A percentile compares a stretch with the other conserved stretches of the same genome.
Evolutionary conservation across 2,329 filamentous ascomycete species (phyloP).

Genomic region (Xylaria sp.): DNA sequence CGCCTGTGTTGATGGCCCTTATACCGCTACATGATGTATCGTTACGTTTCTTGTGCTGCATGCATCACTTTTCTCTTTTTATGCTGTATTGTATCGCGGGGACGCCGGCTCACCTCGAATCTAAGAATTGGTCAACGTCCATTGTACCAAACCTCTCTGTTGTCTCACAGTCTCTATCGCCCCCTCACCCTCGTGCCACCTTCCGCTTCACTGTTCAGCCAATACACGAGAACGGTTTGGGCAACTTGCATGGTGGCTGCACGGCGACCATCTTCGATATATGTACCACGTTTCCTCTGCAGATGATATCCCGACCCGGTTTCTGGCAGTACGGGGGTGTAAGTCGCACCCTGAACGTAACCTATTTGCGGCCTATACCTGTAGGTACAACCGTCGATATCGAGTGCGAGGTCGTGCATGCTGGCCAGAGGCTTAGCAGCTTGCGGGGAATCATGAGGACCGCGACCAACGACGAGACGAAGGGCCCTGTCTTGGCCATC

Average conservation of each 20-base stretch:
- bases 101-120: constrained; percentile 1
- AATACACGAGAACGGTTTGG: constrained; percentile 63
- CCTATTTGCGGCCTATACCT: constrained; percentile 72
- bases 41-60: constrained; percentile 6
- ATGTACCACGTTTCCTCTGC: constrained; percentile 69
- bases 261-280: constrained; percentile 75
- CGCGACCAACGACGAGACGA: constrained; percentile 50
- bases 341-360: constrained; percentile 72
- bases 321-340: constrained; percentile 73
- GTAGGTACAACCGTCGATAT: constrained; percentile 58
- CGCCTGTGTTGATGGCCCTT: not conserved
- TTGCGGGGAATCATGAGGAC: constrained; percentile 60
- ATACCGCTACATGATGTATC: not conserved
- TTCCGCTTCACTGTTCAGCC: constrained; percentile 63
- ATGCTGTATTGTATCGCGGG: not conserved
- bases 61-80: not conserved
- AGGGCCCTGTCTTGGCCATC: constrained; percentile 58
- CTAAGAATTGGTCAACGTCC: constrained; percentile 58
- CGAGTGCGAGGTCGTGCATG: constrained; percentile 60
- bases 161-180: constrained; percentile 50
- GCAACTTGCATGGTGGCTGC: constrained; percentile 71
- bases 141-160: constrained; percentile 58
- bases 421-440: constrained; percentile 58
- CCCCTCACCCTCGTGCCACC: constrained; percentile 54
- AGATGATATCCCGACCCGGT: constrained; percentile 66